Percentiles rank a stretch among this genome's conserved stretches.
Evolutionary conservation across 2,329 filamentous ascomycete species (phyloP).

Genomic region (Alternaria ethzedia): DNA sequence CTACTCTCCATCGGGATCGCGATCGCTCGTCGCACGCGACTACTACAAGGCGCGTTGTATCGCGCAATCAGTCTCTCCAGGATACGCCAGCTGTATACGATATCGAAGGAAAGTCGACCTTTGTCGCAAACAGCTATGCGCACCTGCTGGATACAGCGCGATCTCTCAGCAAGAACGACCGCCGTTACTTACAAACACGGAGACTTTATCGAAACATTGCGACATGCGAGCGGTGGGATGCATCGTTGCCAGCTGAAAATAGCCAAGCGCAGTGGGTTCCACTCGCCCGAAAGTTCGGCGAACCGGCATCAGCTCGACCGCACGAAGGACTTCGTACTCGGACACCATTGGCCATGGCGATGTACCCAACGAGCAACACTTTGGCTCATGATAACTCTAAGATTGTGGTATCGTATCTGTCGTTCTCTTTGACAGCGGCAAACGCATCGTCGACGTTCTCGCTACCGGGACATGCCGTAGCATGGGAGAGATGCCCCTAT

Average conservation of each 20-base stretch:
- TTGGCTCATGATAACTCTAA: not conserved
- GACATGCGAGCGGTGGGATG: not conserved
- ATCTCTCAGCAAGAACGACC: not conserved
- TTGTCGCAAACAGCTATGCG: not conserved
- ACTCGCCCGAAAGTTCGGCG: not conserved
- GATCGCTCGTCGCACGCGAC: not conserved
- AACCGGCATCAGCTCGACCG: not conserved
- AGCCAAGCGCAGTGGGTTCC: not conserved
- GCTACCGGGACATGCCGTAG: not conserved
- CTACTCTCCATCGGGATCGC: not conserved
- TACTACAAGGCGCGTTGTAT: not conserved
- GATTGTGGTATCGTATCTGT: not conserved
- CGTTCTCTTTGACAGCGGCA: not conserved
- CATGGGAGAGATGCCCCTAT: not conserved
- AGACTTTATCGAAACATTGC: not conserved
- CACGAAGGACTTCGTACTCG: not conserved
- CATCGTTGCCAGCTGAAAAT: not conserved
- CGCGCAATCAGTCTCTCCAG: not conserved
- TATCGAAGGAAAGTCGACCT: not conserved
- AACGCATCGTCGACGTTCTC: not conserved
- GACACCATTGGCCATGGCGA: not conserved
- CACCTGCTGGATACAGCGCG: not conserved
- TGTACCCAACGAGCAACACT: not conserved
- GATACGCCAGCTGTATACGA: not conserved
- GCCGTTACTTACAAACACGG: not conserved